Conservation (phyloP, 2,329 filamentous ascomycete genomes). For the Botrytis elliptica region DNA sequence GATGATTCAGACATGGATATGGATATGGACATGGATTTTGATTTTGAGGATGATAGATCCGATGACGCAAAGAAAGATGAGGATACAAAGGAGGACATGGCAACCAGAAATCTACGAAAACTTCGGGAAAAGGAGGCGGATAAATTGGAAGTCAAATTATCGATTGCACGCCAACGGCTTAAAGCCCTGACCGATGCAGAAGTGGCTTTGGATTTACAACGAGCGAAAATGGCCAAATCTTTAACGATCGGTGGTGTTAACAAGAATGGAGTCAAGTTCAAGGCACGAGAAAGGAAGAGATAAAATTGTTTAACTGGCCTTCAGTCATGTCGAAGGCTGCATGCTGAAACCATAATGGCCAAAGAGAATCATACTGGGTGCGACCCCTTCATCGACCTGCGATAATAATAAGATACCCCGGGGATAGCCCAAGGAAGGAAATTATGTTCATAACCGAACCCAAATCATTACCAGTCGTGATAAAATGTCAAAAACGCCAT, state of each 20-base stretch:
- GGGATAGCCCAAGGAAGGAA: constrained; percentile 12
- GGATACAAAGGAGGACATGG: constrained; percentile 27
- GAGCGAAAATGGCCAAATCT: constrained; percentile 65
- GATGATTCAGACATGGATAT: constrained; percentile 36
- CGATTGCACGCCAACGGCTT: constrained; percentile 53
- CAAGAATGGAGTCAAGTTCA: constrained; percentile 60
- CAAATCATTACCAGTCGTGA: constrained; percentile 19
- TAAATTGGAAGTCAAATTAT: constrained; percentile 51
- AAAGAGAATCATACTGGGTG: constrained; percentile 8
- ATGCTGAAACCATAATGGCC: constrained; percentile 28
- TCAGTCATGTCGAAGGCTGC: constrained; percentile 35
- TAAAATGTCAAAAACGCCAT: constrained; percentile 20
- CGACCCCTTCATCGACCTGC: constrained; percentile 19
- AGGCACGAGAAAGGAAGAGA: constrained; percentile 61
- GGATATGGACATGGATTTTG: constrained; percentile 34
- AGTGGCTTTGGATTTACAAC: constrained; percentile 55
- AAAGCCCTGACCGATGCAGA: constrained; percentile 56
- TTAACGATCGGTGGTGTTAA: constrained; percentile 58
- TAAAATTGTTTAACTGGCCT: constrained; percentile 33
- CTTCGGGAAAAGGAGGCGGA: constrained; percentile 47
- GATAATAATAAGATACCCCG: constrained; percentile 21
- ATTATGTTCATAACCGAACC: constrained; percentile 9
- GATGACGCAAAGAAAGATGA: constrained; percentile 26
- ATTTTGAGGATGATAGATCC: constrained; percentile 26
- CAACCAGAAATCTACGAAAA: constrained; percentile 41